Base-by-base conservation (phyloP, 1,284 basidiomycete genomes). In the Microbotryum scabiosae region DNA sequence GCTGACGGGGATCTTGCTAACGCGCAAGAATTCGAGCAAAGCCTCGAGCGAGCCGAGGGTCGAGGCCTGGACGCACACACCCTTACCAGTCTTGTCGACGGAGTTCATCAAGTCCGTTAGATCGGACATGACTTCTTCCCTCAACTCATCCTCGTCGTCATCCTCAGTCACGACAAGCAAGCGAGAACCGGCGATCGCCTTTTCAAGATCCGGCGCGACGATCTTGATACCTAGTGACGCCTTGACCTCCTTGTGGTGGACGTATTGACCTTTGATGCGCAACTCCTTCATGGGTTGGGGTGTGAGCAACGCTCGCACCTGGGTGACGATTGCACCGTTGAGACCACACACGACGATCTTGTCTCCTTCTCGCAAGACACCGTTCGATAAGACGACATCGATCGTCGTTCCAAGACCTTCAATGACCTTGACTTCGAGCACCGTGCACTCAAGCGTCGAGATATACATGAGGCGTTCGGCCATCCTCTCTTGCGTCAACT, bases 371-470 rank as follows among this genome's bases (percentile, higher is more conserved):
- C 78, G 82, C 72, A 98, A 78, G 66, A 92, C 85, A 75, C 96
- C 96, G 75, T 99, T 99, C 43, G 90, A 93, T 60, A 98, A 80
- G 20, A 98, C 86, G 41, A 98, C 92, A 79, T 98, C 96, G 71
- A 98, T 93, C 2, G 96, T 98, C 46, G 94, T 98, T 52, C 96
- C 96, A 56, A 98, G 80, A 74, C 96, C 96, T 77, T 99, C 96
- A 71, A 98, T 86, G 66, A 97, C 90, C 82, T 99, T 99, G 75
- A 98, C 96, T 77, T 98, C 96, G 59, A 99, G 83, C 25, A 99
- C 92, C n/a, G 96, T 99, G 76, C 93, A 97, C 78, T 97, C 93
- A 59, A 98, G 81, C 76, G 97, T 93, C 32, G 92, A 91, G 61
- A 98, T 83, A 78, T 97, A 99, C 96, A 98, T 99, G 68, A 99